phyloP scores from a whole-genome alignment of 1,284 basidiomycete species.

The Ceratobasidium sp. region DNA sequence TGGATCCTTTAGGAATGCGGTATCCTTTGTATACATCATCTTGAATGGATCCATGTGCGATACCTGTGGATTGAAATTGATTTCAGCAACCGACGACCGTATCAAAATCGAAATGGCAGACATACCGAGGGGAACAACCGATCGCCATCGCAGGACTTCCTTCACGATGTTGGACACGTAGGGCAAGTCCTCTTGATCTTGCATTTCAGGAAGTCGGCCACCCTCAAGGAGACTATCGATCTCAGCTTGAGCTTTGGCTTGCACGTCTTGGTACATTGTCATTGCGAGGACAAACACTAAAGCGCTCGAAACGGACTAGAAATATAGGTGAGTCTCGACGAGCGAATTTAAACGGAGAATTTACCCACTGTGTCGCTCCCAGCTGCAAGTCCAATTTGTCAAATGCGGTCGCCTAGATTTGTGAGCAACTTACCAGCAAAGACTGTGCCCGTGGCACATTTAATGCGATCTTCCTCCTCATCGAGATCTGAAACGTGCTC shows the following conservation, averaged over 20 bases:
- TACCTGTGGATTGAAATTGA: neutral
- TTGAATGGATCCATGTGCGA: neutral
- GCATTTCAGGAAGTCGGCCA: constrained; percentile 7
- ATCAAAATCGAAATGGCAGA: too few species aligned
- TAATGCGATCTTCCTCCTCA: constrained; percentile 5
- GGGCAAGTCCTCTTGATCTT: constrained; percentile 9
- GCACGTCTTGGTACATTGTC: constrained; percentile 14
- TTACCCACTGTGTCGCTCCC: constrained; percentile 18
- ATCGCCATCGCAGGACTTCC: constrained; percentile 64
- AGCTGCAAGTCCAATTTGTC: neutral
- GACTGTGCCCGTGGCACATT: constrained; percentile 7
- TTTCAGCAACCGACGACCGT: too few species aligned
- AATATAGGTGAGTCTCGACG: neutral
- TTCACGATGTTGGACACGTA: constrained; percentile 54
- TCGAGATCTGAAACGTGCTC: neutral
- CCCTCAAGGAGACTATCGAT: constrained; percentile 11
- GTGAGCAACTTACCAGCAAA: neutral
- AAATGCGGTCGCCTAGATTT: neutral
- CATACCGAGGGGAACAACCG: constrained; percentile 39
- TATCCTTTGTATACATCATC: constrained; percentile 15
- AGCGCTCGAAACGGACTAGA: neutral
- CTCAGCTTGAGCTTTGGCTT: constrained; percentile 31
- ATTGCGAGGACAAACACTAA: constrained; percentile 9
- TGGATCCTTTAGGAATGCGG: constrained; percentile 9
- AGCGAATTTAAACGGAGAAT: neutral